Evolutionary conservation across 1,284 basidiomycete genomes (phyloP), one percentile per base, ranked within the genome.

Genomic region (Apiotrichum sp.): DNA sequence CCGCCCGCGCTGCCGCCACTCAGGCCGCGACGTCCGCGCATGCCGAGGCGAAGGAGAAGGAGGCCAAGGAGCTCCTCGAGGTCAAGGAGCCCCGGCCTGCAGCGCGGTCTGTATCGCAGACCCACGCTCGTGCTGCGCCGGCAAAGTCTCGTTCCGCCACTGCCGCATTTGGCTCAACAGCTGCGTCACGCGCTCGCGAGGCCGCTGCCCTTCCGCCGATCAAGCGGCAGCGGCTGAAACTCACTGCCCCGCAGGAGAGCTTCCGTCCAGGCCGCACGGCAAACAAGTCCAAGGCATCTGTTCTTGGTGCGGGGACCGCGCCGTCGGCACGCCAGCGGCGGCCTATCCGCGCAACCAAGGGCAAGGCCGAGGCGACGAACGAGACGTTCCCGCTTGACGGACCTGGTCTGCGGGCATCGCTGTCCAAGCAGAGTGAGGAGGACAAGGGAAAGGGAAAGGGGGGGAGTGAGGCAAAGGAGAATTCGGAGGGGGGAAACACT

Each of bases 211-310:
- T 69, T 4, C 65, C 69, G 3, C 62, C 68, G 4, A 55, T 59
- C 3, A 66, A 67, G 56, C 64, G 65, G 32, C 71, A 72, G 52
- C 68, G 64, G 34, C 60, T 73, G 29, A 62, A 61, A 39, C 62
- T 65, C 22, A 73, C 73, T 58, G 65, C 72, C 3, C 66, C 73
- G 13, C 57, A 70, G 31, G 72, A 72, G 32, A 66, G 61, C 42
- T 75, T 75, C 62, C 57, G 61, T 33, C 71, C 72, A 0, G 48
- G 57, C 14, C 52, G 56, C 13, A 35, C 31, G 6, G 35, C 35
- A n/a, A 61, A 60, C 52, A 50, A 45, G 33, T 47, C 53, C 39
- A 61, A 61, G 49, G 46, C 51, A 4, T 36, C 53, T 3, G 40
- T 55, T 3, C 41, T 61, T 5, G 59, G 59, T 2, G 10, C 44